These are phyloP conservation scores for Coleophoma cylindrospora DNA, from an alignment of 2,329 filamentous ascomycete genomes.

Conservation along the genomic window DNA sequence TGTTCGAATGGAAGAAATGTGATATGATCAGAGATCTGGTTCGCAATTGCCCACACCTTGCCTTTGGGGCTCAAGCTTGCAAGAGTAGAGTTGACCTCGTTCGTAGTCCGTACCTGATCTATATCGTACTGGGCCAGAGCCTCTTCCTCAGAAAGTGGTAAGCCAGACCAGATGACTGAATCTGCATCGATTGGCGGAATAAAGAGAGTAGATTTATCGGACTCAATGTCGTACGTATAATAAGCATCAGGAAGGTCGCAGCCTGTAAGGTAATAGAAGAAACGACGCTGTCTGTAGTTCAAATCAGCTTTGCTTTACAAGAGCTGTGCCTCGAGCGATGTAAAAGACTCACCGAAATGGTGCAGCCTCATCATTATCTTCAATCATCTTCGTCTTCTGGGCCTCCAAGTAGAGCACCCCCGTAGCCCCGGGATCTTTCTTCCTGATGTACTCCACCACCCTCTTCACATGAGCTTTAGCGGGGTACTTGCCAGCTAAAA, in stretches of 20 bases:
- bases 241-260: constrained; percentile 75
- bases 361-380: constrained; percentile 82
- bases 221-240: constrained; percentile 73
- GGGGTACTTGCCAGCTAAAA: constrained; percentile 65
- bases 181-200: constrained; percentile 88
- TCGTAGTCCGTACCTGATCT: constrained; percentile 68
- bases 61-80: constrained; percentile 35
- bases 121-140: constrained; percentile 75
- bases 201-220: constrained; percentile 74
- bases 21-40: constrained; percentile 68
- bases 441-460: constrained; percentile 73
- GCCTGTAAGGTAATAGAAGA: constrained; percentile 93
- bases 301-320: too few species aligned
- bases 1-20: constrained; percentile 66
- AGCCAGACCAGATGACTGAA: constrained; percentile 86
- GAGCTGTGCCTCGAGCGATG: background rate
- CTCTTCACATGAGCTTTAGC: constrained; percentile 82
- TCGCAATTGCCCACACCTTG: constrained; percentile 70
- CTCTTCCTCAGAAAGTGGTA: constrained; percentile 73
- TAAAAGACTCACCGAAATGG: constrained; percentile 62
- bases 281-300: constrained; percentile 68
- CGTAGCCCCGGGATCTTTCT: constrained; percentile 56
- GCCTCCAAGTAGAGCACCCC: constrained; percentile 87
- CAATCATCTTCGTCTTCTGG: constrained; percentile 72
- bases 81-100: constrained; percentile 66